A percentile compares a stretch with the other conserved stretches of the same genome.
These are phyloP conservation scores for Cynanchum wilfordii DNA, from an alignment of 257 asterid species.

Conservation along the genomic window DNA sequence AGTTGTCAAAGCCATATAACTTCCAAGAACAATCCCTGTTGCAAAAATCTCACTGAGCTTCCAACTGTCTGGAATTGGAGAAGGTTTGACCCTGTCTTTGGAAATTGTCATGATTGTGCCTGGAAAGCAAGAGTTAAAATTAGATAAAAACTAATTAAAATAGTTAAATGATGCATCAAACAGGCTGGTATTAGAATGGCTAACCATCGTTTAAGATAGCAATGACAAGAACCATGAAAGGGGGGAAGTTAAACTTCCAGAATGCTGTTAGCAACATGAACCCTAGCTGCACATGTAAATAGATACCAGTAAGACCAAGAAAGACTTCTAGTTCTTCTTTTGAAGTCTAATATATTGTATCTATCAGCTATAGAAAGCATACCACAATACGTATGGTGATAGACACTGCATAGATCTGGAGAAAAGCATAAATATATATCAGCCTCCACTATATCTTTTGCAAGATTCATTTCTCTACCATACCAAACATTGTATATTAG, in stretches of 20 bases:
- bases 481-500: background rate
- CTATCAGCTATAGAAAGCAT: background rate
- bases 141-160: background rate
- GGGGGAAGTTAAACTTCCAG: slow-evolving; percentile 39
- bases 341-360: background rate
- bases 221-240: slow-evolving; percentile 40
- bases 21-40: slow-evolving; percentile 33
- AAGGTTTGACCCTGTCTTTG: slow-evolving; percentile 40
- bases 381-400: slow-evolving; percentile 41
- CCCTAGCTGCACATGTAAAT: slow-evolving; percentile 27
- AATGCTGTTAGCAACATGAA: slow-evolving; percentile 30
- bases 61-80: slow-evolving; percentile 44
- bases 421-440: slow-evolving; percentile 4
- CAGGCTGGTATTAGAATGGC: background rate
- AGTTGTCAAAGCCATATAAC: slow-evolving; percentile 39
- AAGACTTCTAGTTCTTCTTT: background rate
- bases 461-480: background rate
- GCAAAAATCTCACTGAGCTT: slow-evolving; percentile 39
- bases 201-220: slow-evolving; percentile 36
- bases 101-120: slow-evolving; percentile 42
- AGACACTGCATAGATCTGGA: slow-evolving; percentile 37
- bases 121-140: background rate
- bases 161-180: background rate
- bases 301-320: slow-evolving; percentile 1
- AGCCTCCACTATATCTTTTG: background rate